These are phyloP conservation scores for Trichoderma breve DNA, from an alignment of 2,329 filamentous ascomycete species.

Conservation along the genomic window DNA sequence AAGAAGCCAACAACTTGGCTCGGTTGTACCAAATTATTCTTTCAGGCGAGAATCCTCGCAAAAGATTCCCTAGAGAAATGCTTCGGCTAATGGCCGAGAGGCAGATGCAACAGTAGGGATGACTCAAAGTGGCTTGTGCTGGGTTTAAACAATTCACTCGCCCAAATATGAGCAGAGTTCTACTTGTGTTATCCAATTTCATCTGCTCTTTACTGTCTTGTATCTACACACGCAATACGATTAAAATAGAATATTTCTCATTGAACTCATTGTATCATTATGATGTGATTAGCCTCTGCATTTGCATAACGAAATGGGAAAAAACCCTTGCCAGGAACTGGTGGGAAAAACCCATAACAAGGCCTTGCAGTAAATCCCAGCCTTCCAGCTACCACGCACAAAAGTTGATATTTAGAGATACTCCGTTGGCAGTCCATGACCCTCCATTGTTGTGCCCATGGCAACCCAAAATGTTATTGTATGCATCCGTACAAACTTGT, in stretches of 20 bases:
- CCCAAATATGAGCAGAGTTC: not conserved
- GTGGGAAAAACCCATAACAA: not conserved
- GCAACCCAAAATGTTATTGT: not conserved
- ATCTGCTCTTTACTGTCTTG: not conserved
- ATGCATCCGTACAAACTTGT: not conserved
- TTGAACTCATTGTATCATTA: not conserved
- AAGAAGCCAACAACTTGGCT: not conserved
- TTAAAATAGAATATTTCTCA: not conserved
- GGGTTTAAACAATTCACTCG: not conserved
- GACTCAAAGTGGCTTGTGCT: not conserved
- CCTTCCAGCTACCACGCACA: not conserved
- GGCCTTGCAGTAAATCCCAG: not conserved
- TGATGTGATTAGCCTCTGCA: not conserved
- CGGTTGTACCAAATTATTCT: not conserved
- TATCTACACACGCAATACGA: not conserved
- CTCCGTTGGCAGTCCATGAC: not conserved
- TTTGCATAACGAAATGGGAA: not conserved
- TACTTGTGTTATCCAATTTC: not conserved
- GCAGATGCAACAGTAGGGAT: not conserved
- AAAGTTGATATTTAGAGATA: not conserved
- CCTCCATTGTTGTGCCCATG: not conserved
- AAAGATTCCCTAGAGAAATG: not conserved
- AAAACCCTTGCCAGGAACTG: not conserved
- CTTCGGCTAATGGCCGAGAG: not conserved
- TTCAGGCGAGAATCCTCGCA: not conserved